Conservation (phyloP, 768 basidiomycete genomes). For the Leucosporidium yakuticum region DNA sequence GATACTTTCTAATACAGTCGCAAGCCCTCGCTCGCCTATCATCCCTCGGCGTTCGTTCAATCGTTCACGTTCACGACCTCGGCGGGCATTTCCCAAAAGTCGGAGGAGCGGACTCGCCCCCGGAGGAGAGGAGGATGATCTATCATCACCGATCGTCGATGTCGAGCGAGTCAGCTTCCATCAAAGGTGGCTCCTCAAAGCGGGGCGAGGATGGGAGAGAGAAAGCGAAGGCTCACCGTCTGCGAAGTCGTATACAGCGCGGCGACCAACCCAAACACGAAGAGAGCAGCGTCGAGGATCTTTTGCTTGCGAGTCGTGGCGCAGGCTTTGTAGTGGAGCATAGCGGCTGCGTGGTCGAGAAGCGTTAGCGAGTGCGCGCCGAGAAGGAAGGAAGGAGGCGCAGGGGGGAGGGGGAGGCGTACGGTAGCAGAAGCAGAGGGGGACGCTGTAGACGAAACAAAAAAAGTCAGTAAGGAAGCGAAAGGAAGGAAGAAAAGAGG, state of each 20-base stretch:
- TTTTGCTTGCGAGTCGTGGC: constrained; percentile 42
- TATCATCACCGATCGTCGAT: too few relatives aligned
- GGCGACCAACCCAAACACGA: constrained; percentile 45
- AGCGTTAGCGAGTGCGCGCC: background rate
- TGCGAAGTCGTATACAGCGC: constrained; percentile 45
- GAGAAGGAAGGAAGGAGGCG: constrained; percentile 1
- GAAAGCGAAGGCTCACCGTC: constrained; percentile 38
- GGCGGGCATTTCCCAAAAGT: constrained; percentile 27
- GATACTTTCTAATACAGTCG: too few relatives aligned
- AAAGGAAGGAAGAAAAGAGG: background rate
- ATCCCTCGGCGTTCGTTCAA: too few relatives aligned
- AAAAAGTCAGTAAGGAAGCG: background rate
- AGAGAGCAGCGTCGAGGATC: constrained; percentile 41
- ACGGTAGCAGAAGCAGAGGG: constrained; percentile 87
- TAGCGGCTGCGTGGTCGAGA: constrained; percentile 8
- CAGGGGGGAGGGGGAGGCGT: constrained; percentile 49
- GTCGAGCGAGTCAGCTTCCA: too few relatives aligned
- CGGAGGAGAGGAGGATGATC: constrained; percentile 11
- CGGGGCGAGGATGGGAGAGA: too few relatives aligned
- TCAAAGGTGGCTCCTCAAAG: too few relatives aligned
- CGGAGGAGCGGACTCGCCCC: constrained; percentile 5
- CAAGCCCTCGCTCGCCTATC: too few relatives aligned
- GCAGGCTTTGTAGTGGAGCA: constrained; percentile 40
- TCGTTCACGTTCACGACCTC: background rate
- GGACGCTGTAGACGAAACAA: constrained; percentile 55